A percentile compares a stretch with the other conserved stretches of the same genome.
Evolutionary conservation across 495 filamentous ascomycete species (phyloP).

Genomic region (Apodospora peruviana): DNA sequence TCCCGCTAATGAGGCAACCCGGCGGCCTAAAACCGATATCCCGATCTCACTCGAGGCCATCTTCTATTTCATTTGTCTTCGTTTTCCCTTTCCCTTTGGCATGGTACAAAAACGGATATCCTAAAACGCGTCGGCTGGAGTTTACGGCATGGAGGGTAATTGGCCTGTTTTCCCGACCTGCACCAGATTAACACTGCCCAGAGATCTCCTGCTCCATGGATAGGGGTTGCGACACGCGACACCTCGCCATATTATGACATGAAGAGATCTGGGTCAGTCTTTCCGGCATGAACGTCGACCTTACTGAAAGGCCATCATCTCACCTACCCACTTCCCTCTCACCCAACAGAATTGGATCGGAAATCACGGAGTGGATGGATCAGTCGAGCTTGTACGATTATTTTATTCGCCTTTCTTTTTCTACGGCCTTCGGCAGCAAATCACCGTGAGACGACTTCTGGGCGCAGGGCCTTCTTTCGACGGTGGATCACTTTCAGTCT

Average conservation of each 20-base stretch:
- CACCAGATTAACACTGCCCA: slow-evolving; percentile 17
- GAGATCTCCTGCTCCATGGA: slow-evolving; percentile 21
- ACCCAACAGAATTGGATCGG: slow-evolving; percentile 19
- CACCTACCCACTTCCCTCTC: slow-evolving; percentile 13
- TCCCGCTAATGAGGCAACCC: slow-evolving; percentile 17
- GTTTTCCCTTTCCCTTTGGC: slow-evolving; percentile 20
- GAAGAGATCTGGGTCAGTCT: slow-evolving; percentile 19
- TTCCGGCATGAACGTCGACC: slow-evolving; percentile 29
- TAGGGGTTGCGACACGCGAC: slow-evolving; percentile 28
- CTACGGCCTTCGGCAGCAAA: slow-evolving; percentile 24
- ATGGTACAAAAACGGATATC: slow-evolving; percentile 34
- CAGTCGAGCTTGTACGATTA: slow-evolving; percentile 33
- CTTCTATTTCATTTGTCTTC: slow-evolving; percentile 18
- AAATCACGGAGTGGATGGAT: slow-evolving; percentile 23
- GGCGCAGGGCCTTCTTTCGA: slow-evolving; percentile 14
- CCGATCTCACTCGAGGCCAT: slow-evolving; percentile 6
- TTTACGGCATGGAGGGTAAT: slow-evolving; percentile 30
- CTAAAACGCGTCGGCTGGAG: slow-evolving; percentile 35
- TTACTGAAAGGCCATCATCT: slow-evolving; percentile 17
- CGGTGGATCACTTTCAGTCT: slow-evolving; percentile 19
- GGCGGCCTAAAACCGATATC: neutral
- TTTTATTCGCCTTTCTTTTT: slow-evolving; percentile 23
- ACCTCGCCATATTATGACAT: slow-evolving; percentile 13
- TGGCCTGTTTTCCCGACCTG: slow-evolving; percentile 25
- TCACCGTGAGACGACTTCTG: slow-evolving; percentile 25